Percentiles rank a stretch among this genome's conserved stretches.
Evolutionary conservation across 2,329 filamentous ascomycete genomes (phyloP).

Genomic region (Paecilomyces formosus): DNA sequence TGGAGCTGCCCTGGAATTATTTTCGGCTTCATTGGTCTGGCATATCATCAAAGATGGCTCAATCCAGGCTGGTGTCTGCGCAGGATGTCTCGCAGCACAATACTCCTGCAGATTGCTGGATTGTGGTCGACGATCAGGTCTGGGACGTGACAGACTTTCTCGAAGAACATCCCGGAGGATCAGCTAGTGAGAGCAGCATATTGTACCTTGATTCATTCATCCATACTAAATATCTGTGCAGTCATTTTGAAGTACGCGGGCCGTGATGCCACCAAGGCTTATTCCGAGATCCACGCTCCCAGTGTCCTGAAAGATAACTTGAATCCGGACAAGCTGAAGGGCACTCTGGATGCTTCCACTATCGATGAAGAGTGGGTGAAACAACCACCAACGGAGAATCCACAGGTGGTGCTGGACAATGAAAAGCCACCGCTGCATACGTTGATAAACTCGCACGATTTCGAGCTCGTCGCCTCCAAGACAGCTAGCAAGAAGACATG

Average conservation of each 20-base stretch:
- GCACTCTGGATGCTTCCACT: conserved; percentile 41
- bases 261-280: conserved; percentile 38
- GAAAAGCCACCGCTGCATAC: conserved; percentile 46
- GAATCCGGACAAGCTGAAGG: conserved; percentile 39
- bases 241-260: conserved; percentile 42
- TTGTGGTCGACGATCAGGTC: conserved; percentile 60
- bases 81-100: conserved; percentile 45
- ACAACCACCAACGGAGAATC: conserved; percentile 25
- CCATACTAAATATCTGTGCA: conserved; percentile 7
- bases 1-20: neutral
- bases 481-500: conserved; percentile 57
- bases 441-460: conserved; percentile 55
- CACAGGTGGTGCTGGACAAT: conserved; percentile 18
- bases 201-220: neutral
- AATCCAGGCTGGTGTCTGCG: conserved; percentile 28
- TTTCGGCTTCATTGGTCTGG: neutral
- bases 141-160: conserved; percentile 62
- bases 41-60: conserved; percentile 16
- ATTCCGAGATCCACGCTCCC: conserved; percentile 40
- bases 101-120: conserved; percentile 51
- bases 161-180: conserved; percentile 55
- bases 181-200: conserved; percentile 37
- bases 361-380: conserved; percentile 44
- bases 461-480: conserved; percentile 48
- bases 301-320: conserved; percentile 40